Evolutionary conservation across 73 alveolate genomes (phyloP).

Genomic region (Tetrahymena borealis): DNA sequence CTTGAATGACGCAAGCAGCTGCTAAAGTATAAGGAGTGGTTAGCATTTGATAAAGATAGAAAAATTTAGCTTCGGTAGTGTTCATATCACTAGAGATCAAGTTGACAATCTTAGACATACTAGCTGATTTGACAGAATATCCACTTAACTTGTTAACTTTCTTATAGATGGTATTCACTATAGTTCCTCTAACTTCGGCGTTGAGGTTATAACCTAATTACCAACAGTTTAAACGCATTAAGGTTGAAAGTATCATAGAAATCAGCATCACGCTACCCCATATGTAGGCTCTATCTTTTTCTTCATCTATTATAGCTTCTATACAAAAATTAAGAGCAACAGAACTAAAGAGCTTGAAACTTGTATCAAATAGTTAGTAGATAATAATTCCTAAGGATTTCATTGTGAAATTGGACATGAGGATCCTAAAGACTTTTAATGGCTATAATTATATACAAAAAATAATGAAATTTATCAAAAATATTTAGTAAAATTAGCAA

Average conservation of each 20-base stretch:
- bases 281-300: neutral
- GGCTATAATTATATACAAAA: neutral
- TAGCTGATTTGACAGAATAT: slow-evolving; percentile 14
- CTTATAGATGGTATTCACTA: neutral
- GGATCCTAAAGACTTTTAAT: neutral
- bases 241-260: neutral
- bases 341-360: neutral
- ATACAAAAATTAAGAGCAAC: neutral
- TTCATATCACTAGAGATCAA: slow-evolving; percentile 25
- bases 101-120: slow-evolving; percentile 12
- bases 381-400: neutral
- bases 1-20: neutral
- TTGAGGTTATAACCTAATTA: neutral
- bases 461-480: too few relatives aligned
- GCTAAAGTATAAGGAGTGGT: neutral
- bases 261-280: neutral
- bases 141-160: neutral
- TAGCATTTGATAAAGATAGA: neutral
- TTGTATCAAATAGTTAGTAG: neutral
- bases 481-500: too few relatives aligned
- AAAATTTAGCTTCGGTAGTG: neutral
- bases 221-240: neutral
- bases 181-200: neutral
- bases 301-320: neutral
- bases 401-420: neutral